These are phyloP conservation scores for Syncephalastrum contaminatum DNA, from an alignment of 371 early-diverging fungal species.

Conservation along the genomic window DNA sequence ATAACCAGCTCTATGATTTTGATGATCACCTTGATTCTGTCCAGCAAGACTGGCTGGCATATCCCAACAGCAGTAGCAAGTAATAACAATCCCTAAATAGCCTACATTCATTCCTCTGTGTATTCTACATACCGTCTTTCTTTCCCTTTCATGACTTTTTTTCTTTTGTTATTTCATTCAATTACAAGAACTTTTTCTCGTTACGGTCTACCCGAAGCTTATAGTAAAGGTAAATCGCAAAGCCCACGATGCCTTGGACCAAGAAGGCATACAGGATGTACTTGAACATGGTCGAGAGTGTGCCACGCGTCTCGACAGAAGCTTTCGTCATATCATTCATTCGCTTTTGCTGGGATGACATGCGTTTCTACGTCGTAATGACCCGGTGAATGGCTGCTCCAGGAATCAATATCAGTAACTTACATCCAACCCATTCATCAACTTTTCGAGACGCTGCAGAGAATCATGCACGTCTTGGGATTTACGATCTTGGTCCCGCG, in stretches of 20 bases:
- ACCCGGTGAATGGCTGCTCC: neutral
- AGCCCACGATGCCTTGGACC: constrained; percentile 36
- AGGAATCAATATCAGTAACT: constrained; percentile 5
- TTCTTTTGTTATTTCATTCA: constrained; percentile 4
- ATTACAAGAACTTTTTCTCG: constrained; percentile 45
- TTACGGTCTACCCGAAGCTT: constrained; percentile 44
- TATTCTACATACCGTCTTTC: no score
- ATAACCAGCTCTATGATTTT: constrained; percentile 64
- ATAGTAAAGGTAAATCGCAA: constrained; percentile 39
- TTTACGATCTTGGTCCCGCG: constrained; percentile 29
- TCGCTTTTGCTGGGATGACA: constrained; percentile 24
- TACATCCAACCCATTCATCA: constrained; percentile 32
- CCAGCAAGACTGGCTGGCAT: constrained; percentile 63
- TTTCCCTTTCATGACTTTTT: neutral
- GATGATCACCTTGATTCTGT: constrained; percentile 76
- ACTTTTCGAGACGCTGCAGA: constrained; percentile 23
- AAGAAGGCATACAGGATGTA: constrained; percentile 40
- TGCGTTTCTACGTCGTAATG: constrained; percentile 22
- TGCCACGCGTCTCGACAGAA: constrained; percentile 41
- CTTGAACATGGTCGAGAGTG: constrained; percentile 34
- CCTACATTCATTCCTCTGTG: no score
- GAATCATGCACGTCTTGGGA: constrained; percentile 25
- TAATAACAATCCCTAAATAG: no score
- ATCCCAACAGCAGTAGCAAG: neutral
- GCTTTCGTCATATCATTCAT: constrained; percentile 31